Percentiles rank a stretch among this genome's conserved stretches.
Conservation (phyloP, 768 basidiomycete species). For the Hortiboletus campestris region DNA sequence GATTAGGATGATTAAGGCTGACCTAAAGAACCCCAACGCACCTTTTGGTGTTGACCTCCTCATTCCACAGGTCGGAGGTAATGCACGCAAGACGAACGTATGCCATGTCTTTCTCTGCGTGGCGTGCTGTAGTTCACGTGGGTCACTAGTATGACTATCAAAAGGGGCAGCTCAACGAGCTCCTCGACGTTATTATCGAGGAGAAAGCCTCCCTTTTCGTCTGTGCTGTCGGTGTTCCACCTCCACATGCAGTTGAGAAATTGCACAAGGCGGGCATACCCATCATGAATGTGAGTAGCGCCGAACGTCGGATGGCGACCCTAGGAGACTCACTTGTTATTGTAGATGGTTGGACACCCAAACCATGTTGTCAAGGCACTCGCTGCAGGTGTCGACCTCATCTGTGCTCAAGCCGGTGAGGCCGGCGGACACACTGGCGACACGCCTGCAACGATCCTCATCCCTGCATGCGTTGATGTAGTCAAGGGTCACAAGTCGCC, state of each 20-base stretch:
- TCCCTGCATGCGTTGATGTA: constrained; percentile 87
- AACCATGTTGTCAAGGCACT: constrained; percentile 84
- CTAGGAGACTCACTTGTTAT: neutral
- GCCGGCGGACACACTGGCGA: constrained; percentile 90
- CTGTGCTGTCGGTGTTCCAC: constrained; percentile 87
- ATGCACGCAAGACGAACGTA: constrained; percentile 89
- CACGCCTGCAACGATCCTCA: constrained; percentile 78
- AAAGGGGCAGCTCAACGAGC: constrained; percentile 76
- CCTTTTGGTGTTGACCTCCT: constrained; percentile 93
- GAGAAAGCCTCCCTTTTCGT: constrained; percentile 89
- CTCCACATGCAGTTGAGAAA: constrained; percentile 72
- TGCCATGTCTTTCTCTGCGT: constrained; percentile 10
- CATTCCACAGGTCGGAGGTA: constrained; percentile 83
- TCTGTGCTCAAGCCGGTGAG: constrained; percentile 93
- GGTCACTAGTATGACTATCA: constrained; percentile 76
- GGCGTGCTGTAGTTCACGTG: neutral
- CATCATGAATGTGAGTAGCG: constrained; percentile 70
- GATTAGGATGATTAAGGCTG: constrained; percentile 73
- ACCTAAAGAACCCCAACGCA: constrained; percentile 67
- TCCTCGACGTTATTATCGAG: constrained; percentile 90
- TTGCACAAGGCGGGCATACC: constrained; percentile 83
- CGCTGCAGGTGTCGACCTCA: constrained; percentile 83
- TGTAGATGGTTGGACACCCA: constrained; percentile 88
- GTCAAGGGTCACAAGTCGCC: constrained; percentile 75
- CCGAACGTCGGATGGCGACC: neutral